phyloP scores from a whole-genome alignment of 257 asterid genomes.

The Plectranthus barbatus region DNA sequence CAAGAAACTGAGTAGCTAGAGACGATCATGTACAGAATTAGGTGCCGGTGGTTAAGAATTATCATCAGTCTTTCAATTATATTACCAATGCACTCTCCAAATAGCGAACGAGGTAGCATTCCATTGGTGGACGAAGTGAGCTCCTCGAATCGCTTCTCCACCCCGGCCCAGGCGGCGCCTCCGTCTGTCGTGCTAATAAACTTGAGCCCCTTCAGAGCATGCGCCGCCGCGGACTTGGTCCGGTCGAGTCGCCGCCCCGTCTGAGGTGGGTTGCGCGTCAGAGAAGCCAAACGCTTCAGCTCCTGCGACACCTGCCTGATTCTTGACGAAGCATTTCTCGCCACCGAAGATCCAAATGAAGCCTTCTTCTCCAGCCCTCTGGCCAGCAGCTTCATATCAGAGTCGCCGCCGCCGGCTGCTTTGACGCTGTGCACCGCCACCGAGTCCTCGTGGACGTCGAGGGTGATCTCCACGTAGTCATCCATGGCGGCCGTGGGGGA shows the following conservation, averaged over 20 bases:
- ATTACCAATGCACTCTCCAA: conserved; percentile 84
- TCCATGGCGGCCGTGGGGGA: conserved; percentile 19
- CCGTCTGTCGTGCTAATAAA: conserved; percentile 85
- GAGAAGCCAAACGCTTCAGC: conserved; percentile 65
- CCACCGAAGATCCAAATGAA: conserved; percentile 52
- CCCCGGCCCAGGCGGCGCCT: conserved; percentile 71
- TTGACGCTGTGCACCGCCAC: conserved; percentile 94
- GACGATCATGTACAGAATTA: neutral
- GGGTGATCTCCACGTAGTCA: conserved; percentile 83
- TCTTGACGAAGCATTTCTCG: conserved; percentile 64
- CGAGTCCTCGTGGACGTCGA: conserved; percentile 74
- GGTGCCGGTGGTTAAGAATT: conserved; percentile 11
- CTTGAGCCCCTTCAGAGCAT: conserved; percentile 83
- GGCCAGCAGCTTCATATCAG: conserved; percentile 70
- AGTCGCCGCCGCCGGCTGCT: conserved; percentile 82
- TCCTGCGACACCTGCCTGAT: conserved; percentile 75
- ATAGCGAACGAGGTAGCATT: conserved; percentile 54
- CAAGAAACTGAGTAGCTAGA: neutral
- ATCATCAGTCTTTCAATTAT: neutral
- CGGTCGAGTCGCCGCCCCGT: conserved; percentile 46
- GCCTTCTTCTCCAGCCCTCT: conserved; percentile 63
- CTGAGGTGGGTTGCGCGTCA: conserved; percentile 32
- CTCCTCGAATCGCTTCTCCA: conserved; percentile 57
- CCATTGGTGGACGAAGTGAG: conserved; percentile 46
- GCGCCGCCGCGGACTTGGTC: conserved; percentile 72